These are phyloP conservation scores for Ambispora gerdemannii DNA, from an alignment of 192 early-diverging fungal species.

Conservation along the genomic window DNA sequence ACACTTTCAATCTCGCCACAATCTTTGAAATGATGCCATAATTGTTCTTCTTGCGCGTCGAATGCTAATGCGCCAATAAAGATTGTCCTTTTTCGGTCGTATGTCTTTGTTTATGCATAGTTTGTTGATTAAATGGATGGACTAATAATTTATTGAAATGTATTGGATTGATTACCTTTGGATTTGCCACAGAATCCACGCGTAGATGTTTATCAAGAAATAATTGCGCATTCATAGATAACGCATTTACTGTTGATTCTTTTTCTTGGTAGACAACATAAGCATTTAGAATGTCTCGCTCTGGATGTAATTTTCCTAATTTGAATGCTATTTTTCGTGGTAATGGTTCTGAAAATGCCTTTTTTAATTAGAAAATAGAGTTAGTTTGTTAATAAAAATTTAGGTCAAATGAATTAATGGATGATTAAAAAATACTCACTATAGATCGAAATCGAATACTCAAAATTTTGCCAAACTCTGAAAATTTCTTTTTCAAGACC, in stretches of 20 bases:
- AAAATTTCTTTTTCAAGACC: conserved; percentile 66
- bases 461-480: conserved; percentile 69
- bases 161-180: conserved; percentile 36
- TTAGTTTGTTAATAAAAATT: too few relatives aligned
- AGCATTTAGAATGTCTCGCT: conserved; percentile 81
- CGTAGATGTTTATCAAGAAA: conserved; percentile 88
- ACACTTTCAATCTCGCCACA: conserved; percentile 77
- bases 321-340: conserved; percentile 83
- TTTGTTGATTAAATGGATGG: too few relatives aligned
- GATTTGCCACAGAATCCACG: conserved; percentile 62
- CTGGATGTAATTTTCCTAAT: conserved; percentile 77
- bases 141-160: not conserved
- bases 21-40: conserved; percentile 67
- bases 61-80: conserved; percentile 74
- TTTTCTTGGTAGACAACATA: conserved; percentile 79
- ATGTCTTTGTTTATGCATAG: conserved; percentile 42
- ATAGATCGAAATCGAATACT: conserved; percentile 90
- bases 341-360: conserved; percentile 58
- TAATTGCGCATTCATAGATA: conserved; percentile 70
- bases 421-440: conserved; percentile 53
- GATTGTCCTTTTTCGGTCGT: conserved; percentile 76
- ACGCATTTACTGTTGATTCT: conserved; percentile 60
- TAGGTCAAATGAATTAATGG: too few relatives aligned
- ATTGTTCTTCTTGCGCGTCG: conserved; percentile 67
- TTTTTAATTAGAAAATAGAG: not conserved